phyloP scores from a whole-genome alignment of 2,329 filamentous ascomycete species.

The Colletotrichum shisoi region DNA sequence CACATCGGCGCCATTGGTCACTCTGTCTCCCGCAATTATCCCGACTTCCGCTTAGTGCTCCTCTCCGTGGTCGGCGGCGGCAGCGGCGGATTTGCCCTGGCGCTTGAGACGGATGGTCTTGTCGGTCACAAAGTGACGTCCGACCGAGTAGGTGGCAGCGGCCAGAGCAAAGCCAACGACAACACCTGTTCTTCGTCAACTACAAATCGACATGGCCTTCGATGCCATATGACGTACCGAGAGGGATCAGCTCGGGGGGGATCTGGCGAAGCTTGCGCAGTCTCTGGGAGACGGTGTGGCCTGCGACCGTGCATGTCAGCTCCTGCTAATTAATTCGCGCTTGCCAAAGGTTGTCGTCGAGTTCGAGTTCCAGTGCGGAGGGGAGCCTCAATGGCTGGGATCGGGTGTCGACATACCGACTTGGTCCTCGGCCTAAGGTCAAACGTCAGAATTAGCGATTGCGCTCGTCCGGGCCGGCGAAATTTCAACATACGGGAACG shows the following conservation, averaged over 20 bases:
- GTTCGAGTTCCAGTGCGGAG: slow-evolving; percentile 20
- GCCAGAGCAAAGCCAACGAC: slow-evolving; percentile 85
- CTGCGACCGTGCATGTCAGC: slow-evolving; percentile 56
- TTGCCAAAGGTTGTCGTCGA: slow-evolving; percentile 18
- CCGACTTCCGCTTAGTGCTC: slow-evolving; percentile 45
- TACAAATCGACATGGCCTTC: background rate
- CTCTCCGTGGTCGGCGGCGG: slow-evolving; percentile 48
- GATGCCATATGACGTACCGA: slow-evolving; percentile 70
- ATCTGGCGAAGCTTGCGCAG: slow-evolving; percentile 88
- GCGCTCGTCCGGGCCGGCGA: slow-evolving; percentile 32
- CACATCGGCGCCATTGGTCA: slow-evolving; percentile 34
- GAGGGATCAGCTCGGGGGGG: slow-evolving; percentile 91
- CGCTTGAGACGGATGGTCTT: slow-evolving; percentile 89
- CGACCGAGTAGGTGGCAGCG: slow-evolving; percentile 82
- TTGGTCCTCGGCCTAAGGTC: slow-evolving; percentile 69
- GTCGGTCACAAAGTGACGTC: slow-evolving; percentile 84
- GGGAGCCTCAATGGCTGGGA: slow-evolving; percentile 36
- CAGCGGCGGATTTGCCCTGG: slow-evolving; percentile 59
- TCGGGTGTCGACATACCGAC: slow-evolving; percentile 62
- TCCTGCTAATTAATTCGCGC: slow-evolving; percentile 25
- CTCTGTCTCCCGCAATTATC: slow-evolving; percentile 30
- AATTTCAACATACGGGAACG: slow-evolving; percentile 70
- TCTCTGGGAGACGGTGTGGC: slow-evolving; percentile 96
- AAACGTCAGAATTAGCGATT: slow-evolving; percentile 47
- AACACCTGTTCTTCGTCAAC: slow-evolving; percentile 64